These are phyloP conservation scores for Aspergillaceae sp. DNA, from an alignment of 2,329 filamentous ascomycete species.

Conservation along the genomic window DNA sequence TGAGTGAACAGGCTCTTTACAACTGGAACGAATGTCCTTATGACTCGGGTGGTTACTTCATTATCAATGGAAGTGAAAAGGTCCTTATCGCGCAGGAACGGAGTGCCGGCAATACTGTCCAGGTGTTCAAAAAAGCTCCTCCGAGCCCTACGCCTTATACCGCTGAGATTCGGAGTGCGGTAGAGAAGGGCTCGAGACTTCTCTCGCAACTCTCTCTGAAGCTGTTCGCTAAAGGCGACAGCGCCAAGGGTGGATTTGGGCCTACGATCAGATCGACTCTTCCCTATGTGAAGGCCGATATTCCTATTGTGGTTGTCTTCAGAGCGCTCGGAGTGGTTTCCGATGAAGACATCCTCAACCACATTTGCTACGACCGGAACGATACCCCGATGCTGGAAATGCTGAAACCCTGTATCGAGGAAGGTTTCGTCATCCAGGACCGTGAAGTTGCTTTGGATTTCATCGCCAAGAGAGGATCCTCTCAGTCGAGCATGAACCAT, in stretches of 20 bases:
- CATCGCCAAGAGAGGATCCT: conserved; percentile 83
- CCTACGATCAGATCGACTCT: conserved; percentile 84
- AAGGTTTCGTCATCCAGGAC: conserved; percentile 93
- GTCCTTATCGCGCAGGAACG: conserved; percentile 96
- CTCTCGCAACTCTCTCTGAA: conserved; percentile 91
- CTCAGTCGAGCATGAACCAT: conserved; percentile 60
- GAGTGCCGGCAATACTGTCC: conserved; percentile 95
- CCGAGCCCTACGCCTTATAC: conserved; percentile 89
- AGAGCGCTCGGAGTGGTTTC: conserved; percentile 91
- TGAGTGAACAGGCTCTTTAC: conserved; percentile 79
- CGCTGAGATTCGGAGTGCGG: conserved; percentile 89
- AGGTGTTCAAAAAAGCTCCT: conserved; percentile 95
- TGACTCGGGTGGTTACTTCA: conserved; percentile 96
- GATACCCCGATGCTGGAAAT: conserved; percentile 98
- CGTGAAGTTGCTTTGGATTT: conserved; percentile 88
- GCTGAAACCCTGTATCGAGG: conserved; percentile 92
- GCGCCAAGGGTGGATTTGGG: conserved; percentile 69
- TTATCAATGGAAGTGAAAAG: conserved; percentile 98
- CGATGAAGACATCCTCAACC: conserved; percentile 94
- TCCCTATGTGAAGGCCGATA: conserved; percentile 87
- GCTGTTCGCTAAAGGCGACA: conserved; percentile 75
- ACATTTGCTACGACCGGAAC: conserved; percentile 91
- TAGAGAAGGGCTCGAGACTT: conserved; percentile 90
- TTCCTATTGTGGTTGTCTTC: conserved; percentile 93
- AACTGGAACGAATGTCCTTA: conserved; percentile 94